Base-by-base conservation (phyloP, 371 early-diverging fungal species). In the Nematocida sp. region DNA sequence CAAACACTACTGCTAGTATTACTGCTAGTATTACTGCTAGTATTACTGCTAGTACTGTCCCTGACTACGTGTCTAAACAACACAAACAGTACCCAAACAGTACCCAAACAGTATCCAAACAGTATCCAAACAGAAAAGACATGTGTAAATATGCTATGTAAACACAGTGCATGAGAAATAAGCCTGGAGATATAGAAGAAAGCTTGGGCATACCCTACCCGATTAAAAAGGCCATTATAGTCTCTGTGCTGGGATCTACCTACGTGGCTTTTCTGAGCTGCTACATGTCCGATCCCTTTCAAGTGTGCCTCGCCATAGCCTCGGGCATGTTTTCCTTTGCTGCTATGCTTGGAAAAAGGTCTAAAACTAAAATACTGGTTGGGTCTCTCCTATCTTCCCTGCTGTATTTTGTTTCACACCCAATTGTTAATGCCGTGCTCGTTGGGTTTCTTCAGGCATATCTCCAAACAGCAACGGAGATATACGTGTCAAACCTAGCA, bases 261-360 rank as follows among this genome's bases (percentile, higher is more conserved):
- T 70, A 70, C 46, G 67, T 52, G 17, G 37, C 37, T 7, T 8
- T 46, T 34, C 40, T 70, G 17, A 37, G 25, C 32, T 70, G 74
- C 53, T 37, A 67, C 15, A 70, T 70, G 34, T 70, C 74, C 34
- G 74, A 70, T 38, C 60, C 58, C 1, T 5, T 13, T 8, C 32
- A 70, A 31, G 74, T 70, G 11, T 29, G 57, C 60, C 25, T 70
- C 7, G 25, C 74, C 46, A 31, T 70, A 7, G 19, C 60, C 8
- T 43, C 46, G 5, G 74, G 74, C 0, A 11, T 23, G 7, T 19
- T 60, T 17, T 60, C 60, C 7, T 58, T 70, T 58, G n/a, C 41
- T 3, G 41, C 60, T 3, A 34, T 45, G 29, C 25, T 32, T 21
- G 74, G 74, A 50, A 46, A 17, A 1, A 49, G 23, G 19, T 49